Evolutionary conservation across 148 eudicot genomes (phyloP).

Genomic region (Dianthus caryophyllus): DNA sequence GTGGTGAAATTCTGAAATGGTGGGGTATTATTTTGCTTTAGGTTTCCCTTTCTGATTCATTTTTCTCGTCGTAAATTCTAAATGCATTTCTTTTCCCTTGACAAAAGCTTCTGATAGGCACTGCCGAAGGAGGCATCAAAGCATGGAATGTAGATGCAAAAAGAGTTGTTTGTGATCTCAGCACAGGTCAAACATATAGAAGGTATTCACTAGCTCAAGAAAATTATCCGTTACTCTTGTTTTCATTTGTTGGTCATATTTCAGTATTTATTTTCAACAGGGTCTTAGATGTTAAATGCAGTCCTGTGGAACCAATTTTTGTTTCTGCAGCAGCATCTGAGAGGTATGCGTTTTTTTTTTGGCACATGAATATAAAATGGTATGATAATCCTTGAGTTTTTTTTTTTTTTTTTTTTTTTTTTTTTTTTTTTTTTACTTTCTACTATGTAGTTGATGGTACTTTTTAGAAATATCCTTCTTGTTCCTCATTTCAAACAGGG

Average conservation of each 20-base stretch:
- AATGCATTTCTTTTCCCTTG: constrained; percentile 27
- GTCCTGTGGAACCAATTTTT: constrained; percentile 97
- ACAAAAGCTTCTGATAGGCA: constrained; percentile 94
- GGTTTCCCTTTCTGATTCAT: not conserved
- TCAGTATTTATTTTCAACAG: constrained; percentile 41
- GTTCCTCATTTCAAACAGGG: constrained; percentile 31
- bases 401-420: not conserved
- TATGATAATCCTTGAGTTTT: not conserved
- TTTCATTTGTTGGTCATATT: constrained; percentile 22
- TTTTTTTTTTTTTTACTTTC: not conserved
- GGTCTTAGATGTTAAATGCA: constrained; percentile 84
- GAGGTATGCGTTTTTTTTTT: constrained; percentile 42
- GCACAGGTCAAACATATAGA: constrained; percentile 60
- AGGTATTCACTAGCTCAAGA: constrained; percentile 39
- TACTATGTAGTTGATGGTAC: not conserved
- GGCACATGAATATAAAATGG: not conserved
- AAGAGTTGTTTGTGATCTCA: constrained; percentile 95
- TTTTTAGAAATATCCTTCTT: not conserved
- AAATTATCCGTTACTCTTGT: constrained; percentile 9
- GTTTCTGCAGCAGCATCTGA: constrained; percentile 95
- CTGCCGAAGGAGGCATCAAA: constrained; percentile 95
- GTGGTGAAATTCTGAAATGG: not conserved
- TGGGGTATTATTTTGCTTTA: not conserved
- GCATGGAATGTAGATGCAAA: constrained; percentile 99
- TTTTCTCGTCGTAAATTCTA: constrained; percentile 17